Evolutionary conservation across 1,284 basidiomycete genomes (phyloP), one percentile per base, ranked within the genome.

Genomic region (Cystobasidium pallidum): DNA sequence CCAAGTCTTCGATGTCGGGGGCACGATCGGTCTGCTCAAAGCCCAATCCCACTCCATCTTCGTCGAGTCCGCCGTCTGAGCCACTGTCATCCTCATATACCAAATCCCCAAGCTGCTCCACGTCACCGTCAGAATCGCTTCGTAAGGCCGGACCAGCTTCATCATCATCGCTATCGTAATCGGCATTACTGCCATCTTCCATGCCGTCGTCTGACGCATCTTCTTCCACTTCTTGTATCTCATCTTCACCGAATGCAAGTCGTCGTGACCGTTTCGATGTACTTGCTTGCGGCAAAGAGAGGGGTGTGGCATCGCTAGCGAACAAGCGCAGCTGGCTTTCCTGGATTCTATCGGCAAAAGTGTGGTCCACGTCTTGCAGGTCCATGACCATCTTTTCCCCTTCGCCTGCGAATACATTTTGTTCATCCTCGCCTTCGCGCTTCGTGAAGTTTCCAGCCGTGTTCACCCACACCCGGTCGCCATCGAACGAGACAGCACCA

Each of bases 331-430:
- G 93, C 74, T 91, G 86, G 76, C 91, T 91, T 70, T 86, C 86
- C 15, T 88, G 86, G 15, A 97, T 89, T 2, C 85, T 86, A 75
- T 94, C 92, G 73, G 90, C 94, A 15, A 99, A 87, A 0, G 94
- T 98, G 8, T 84, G 81, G 43, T 84, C 83, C 17, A 89, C 91
- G 74, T 94, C 95, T 81, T 99, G 96, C 15, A 99, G 84, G 79
- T 92, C 90, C 85, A 97, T 91, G 15, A 99, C 94, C 95, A 99
- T 98, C 79, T 88, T 87, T 79, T 98, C 94, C 15, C 95, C 96
- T 82, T 98, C 95, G 13, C 94, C 89, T 78, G 90, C 26, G 59
- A 51, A 49, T 77, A 88, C 88, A 84, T 86, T 86, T 13, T 86
- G 88, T 61, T 76, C 80, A 70, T 81, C 80, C 70, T 81, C 82